phyloP scores from a whole-genome alignment of 306 rosid genomes.

The Echinosophora koreensis region DNA sequence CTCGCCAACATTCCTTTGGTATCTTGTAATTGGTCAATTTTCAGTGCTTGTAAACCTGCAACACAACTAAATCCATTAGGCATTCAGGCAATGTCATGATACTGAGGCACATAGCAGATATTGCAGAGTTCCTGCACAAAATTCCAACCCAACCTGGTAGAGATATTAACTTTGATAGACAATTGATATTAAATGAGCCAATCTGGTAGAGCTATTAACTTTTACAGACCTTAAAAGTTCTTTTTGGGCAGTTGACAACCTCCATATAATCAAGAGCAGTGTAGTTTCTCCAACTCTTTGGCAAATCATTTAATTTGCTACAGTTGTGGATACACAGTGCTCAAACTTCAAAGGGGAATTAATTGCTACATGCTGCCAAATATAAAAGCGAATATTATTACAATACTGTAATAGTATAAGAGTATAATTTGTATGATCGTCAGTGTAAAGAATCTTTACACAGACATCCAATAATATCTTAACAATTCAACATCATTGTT shows the following conservation, averaged over 20 bases:
- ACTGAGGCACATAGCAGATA: neutral
- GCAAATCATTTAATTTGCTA: neutral
- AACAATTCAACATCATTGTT: too few species aligned
- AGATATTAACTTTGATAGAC: neutral
- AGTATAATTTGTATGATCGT: too few species aligned
- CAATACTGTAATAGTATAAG: too few species aligned
- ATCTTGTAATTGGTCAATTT: conserved; percentile 20
- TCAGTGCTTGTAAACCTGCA: neutral
- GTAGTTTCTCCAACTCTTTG: neutral
- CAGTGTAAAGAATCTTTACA: too few species aligned
- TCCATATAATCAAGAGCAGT: neutral
- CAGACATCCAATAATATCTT: too few species aligned
- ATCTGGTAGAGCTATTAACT: conserved; percentile 15
- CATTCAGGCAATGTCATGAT: neutral
- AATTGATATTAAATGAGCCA: neutral
- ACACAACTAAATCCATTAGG: neutral
- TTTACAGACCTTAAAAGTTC: neutral
- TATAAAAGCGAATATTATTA: too few species aligned
- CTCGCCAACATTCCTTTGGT: neutral
- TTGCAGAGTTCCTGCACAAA: conserved; percentile 16
- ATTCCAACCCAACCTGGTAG: neutral
- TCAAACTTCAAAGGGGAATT: neutral
- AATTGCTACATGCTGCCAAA: conserved; percentile 2
- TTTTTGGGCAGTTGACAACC: conserved; percentile 12
- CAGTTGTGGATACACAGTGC: neutral